Percentiles rank a stretch among this genome's conserved stretches.
Conservation (phyloP, 2,329 filamentous ascomycete genomes). For the Scytalidium lignicola region DNA sequence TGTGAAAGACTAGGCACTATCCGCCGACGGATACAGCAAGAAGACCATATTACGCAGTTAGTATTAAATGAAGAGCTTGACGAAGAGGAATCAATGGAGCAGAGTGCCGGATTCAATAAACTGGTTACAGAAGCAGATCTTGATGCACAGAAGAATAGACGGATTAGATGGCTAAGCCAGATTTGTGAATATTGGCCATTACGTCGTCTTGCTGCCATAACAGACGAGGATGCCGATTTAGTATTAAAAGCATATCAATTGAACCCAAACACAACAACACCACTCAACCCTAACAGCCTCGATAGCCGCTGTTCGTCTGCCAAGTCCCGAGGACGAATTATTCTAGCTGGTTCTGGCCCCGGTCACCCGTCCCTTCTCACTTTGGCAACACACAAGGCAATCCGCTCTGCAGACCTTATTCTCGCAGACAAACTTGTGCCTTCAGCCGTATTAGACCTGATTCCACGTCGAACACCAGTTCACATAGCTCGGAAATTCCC, state of each 20-base stretch:
- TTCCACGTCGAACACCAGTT: slow-evolving; percentile 83
- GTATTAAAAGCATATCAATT: slow-evolving; percentile 68
- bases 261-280: slow-evolving; percentile 22
- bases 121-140: slow-evolving; percentile 70
- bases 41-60: slow-evolving; percentile 49
- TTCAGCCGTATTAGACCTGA: slow-evolving; percentile 76
- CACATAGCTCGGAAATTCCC: slow-evolving; percentile 96
- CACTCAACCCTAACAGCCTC: background rate
- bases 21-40: slow-evolving; percentile 65
- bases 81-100: slow-evolving; percentile 61
- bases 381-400: slow-evolving; percentile 71
- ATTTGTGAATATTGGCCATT: slow-evolving; percentile 99
- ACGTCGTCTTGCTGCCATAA: slow-evolving; percentile 71
- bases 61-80: slow-evolving; percentile 27
- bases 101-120: slow-evolving; percentile 78
- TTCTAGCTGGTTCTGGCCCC: slow-evolving; percentile 87
- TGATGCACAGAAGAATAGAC: slow-evolving; percentile 68
- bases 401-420: slow-evolving; percentile 69
- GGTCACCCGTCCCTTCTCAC: slow-evolving; percentile 92
- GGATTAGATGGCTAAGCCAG: slow-evolving; percentile 90
- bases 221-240: slow-evolving; percentile 69
- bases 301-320: background rate
- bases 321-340: slow-evolving; percentile 57
- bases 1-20: slow-evolving; percentile 73
- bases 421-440: slow-evolving; percentile 85